These are phyloP conservation scores for Arthrinium phaeospermum DNA, from an alignment of 2,329 filamentous ascomycete species.

Conservation along the genomic window DNA sequence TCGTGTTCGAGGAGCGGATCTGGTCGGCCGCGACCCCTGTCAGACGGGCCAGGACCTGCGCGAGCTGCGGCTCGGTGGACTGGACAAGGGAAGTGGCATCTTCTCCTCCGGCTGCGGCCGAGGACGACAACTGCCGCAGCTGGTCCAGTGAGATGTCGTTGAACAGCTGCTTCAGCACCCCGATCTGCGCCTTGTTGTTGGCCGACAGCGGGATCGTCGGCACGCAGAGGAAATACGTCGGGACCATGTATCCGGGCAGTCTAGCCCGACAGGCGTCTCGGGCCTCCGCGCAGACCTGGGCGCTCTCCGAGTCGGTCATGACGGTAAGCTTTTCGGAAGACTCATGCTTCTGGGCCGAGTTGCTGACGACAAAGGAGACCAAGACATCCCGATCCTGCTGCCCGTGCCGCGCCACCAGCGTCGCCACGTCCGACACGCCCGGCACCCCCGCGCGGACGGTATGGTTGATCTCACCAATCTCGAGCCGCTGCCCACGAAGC, in stretches of 20 bases:
- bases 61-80: constrained; percentile 52
- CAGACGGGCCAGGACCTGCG: constrained; percentile 59
- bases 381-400: constrained; percentile 81
- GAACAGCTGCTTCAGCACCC: constrained; percentile 71
- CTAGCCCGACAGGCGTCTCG: constrained; percentile 69
- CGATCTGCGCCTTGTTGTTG: constrained; percentile 89
- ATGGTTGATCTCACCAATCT: constrained; percentile 90
- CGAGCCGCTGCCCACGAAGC: constrained; percentile 84
- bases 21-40: constrained; percentile 48
- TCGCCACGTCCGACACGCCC: constrained; percentile 72
- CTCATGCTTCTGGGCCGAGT: neutral
- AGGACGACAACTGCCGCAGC: constrained; percentile 60
- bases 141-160: constrained; percentile 62
- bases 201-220: constrained; percentile 77
- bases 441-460: constrained; percentile 68
- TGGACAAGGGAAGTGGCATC: constrained; percentile 35
- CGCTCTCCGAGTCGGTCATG: constrained; percentile 4
- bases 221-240: constrained; percentile 79
- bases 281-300: constrained; percentile 40
- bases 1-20: constrained; percentile 64
- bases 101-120: constrained; percentile 46
- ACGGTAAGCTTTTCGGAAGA: neutral
- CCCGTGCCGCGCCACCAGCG: constrained; percentile 73
- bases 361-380: constrained; percentile 72
- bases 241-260: constrained; percentile 88